These are phyloP conservation scores for Leccinum aurantiacum DNA, from an alignment of 768 basidiomycete genomes.

Conservation along the genomic window DNA sequence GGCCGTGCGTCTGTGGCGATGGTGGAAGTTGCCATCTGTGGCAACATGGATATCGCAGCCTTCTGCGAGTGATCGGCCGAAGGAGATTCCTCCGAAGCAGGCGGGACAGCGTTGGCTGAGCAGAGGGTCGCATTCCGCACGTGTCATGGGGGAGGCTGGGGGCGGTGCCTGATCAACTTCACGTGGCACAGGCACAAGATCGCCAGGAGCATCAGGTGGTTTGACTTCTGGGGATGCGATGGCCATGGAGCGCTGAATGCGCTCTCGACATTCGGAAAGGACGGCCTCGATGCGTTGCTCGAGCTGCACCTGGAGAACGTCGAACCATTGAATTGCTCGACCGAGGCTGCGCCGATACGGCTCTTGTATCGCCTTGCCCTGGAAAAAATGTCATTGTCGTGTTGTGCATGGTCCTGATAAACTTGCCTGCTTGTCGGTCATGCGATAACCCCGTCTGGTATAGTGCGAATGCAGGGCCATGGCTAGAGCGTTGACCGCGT, in stretches of 20 bases:
- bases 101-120: slow-evolving; percentile 13
- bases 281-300: slow-evolving; percentile 5
- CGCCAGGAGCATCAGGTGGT: too few relatives aligned
- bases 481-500: slow-evolving; percentile 20
- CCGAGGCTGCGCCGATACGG: slow-evolving; percentile 32
- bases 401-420: not conserved
- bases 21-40: slow-evolving; percentile 1
- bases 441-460: slow-evolving; percentile 16
- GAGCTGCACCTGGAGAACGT: slow-evolving; percentile 18
- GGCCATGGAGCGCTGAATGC: too few relatives aligned
- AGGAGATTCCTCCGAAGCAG: slow-evolving; percentile 9
- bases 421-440: not conserved
- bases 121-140: not conserved
- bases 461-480: slow-evolving; percentile 1
- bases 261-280: too few relatives aligned
- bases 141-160: too few relatives aligned
- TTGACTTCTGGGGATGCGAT: too few relatives aligned
- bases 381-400: not conserved
- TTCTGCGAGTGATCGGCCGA: slow-evolving; percentile 6
- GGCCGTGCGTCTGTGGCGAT: not conserved
- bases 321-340: slow-evolving; percentile 32
- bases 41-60: slow-evolving; percentile 37
- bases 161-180: too few relatives aligned
- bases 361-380: slow-evolving; percentile 31
- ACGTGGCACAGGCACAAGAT: too few relatives aligned